These are phyloP conservation scores for Erythrobasidium hasegawianum DNA, from an alignment of 1,284 basidiomycete species.

Conservation along the genomic window DNA sequence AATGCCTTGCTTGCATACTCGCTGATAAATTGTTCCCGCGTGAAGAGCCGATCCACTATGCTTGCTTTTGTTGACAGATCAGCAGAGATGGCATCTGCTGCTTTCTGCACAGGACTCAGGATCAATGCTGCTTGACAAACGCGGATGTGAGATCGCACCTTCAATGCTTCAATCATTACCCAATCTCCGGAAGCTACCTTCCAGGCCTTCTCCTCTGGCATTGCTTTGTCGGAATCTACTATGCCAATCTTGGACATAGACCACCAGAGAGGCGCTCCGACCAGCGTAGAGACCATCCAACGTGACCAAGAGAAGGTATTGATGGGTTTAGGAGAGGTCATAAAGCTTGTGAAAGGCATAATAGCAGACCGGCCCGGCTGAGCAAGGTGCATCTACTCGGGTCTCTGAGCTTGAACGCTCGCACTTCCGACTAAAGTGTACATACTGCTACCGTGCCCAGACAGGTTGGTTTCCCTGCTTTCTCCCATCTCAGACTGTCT, in stretches of 20 bases:
- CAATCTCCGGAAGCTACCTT: slow-evolving; percentile 36
- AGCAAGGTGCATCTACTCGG: slow-evolving; percentile 37
- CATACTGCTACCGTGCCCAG: slow-evolving; percentile 41
- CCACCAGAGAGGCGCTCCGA: slow-evolving; percentile 42
- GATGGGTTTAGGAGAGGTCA: slow-evolving; percentile 24
- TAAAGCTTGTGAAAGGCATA: slow-evolving; percentile 33
- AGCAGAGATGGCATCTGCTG: slow-evolving; percentile 15
- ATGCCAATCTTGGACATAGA: slow-evolving; percentile 35
- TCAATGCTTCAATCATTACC: slow-evolving; percentile 41
- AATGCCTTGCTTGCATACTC: slow-evolving; percentile 31
- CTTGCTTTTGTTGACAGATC: neutral
- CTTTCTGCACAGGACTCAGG: slow-evolving; percentile 17
- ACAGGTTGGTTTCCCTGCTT: slow-evolving; percentile 38
- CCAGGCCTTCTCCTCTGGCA: slow-evolving; percentile 41
- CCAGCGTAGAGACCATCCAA: slow-evolving; percentile 38
- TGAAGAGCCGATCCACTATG: slow-evolving; percentile 34
- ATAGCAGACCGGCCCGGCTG: slow-evolving; percentile 22
- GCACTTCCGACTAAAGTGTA: neutral
- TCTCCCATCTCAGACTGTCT: slow-evolving; percentile 39
- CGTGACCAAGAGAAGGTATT: slow-evolving; percentile 29
- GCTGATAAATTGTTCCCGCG: slow-evolving; percentile 8
- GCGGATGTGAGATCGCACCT: no score
- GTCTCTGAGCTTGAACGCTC: neutral
- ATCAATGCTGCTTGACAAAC: neutral
- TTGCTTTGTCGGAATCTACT: slow-evolving; percentile 23